These are phyloP conservation scores for Cordyceps cateniannulata DNA, from an alignment of 2,329 filamentous ascomycete genomes.

Conservation along the genomic window DNA sequence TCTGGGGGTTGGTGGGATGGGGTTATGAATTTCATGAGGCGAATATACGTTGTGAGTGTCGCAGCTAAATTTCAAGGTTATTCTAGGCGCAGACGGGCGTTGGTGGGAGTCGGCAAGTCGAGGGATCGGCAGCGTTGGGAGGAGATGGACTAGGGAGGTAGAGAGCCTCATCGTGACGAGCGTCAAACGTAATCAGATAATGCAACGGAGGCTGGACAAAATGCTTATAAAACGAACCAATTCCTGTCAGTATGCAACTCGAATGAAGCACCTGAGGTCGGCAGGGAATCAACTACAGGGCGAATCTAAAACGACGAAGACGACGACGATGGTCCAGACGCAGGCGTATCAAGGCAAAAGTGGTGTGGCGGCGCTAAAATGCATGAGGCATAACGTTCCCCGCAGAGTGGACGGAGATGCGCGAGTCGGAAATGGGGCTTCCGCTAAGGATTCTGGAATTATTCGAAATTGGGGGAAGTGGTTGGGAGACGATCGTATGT, in stretches of 20 bases:
- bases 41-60: background rate
- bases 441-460: background rate
- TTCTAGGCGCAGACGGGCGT: background rate
- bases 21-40: background rate
- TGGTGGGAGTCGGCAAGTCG: background rate
- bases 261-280: no score
- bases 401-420: background rate
- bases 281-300: no score
- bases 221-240: background rate
- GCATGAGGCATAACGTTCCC: background rate
- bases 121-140: background rate
- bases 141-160: background rate
- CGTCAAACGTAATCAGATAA: no score
- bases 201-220: background rate
- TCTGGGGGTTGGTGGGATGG: background rate
- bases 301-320: background rate
- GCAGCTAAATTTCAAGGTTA: slow-evolving; percentile 6
- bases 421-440: background rate
- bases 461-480: background rate
- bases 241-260: no score
- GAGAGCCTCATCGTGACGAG: background rate
- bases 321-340: background rate
- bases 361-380: background rate
- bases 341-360: background rate
- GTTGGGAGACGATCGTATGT: background rate